phyloP scores from a whole-genome alignment of 495 filamentous ascomycete species.

The Penicillium malachiteum region DNA sequence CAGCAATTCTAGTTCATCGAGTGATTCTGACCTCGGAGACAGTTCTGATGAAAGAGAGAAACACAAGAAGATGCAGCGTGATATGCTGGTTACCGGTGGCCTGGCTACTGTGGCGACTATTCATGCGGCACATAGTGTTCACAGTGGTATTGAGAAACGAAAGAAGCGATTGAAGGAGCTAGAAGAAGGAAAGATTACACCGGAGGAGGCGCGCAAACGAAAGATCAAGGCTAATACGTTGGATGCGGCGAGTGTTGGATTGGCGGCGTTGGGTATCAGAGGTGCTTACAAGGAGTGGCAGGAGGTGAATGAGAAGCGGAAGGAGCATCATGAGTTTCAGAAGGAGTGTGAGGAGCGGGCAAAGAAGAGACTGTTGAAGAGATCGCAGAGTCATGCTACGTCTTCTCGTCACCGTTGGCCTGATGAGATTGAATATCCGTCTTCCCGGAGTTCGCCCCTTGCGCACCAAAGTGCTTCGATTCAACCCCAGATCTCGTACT shows the following conservation, averaged over 20 bases:
- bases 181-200: slow-evolving; percentile 72
- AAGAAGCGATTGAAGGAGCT: slow-evolving; percentile 68
- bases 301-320: slow-evolving; percentile 60
- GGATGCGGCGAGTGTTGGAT: slow-evolving; percentile 75
- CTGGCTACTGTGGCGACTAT: slow-evolving; percentile 86
- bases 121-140: slow-evolving; percentile 79
- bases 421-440: slow-evolving; percentile 26
- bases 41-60: slow-evolving; percentile 76
- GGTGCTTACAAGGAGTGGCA: slow-evolving; percentile 75
- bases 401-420: slow-evolving; percentile 22
- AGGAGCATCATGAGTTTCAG: slow-evolving; percentile 52
- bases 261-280: slow-evolving; percentile 85
- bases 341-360: slow-evolving; percentile 64
- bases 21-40: slow-evolving; percentile 64
- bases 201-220: slow-evolving; percentile 72
- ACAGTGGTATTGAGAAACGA: slow-evolving; percentile 72
- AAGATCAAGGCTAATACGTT: slow-evolving; percentile 71
- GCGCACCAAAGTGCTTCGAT: slow-evolving; percentile 13
- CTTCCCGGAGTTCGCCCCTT: neutral
- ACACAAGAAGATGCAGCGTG: slow-evolving; percentile 76
- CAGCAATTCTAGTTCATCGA: slow-evolving; percentile 51
- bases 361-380: slow-evolving; percentile 67
- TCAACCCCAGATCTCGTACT: slow-evolving; percentile 13
- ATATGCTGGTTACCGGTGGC: slow-evolving; percentile 79
- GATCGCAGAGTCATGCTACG: slow-evolving; percentile 18